These are phyloP conservation scores for Jackrogersella multiformis DNA, from an alignment of 495 filamentous ascomycete species.

Conservation along the genomic window DNA sequence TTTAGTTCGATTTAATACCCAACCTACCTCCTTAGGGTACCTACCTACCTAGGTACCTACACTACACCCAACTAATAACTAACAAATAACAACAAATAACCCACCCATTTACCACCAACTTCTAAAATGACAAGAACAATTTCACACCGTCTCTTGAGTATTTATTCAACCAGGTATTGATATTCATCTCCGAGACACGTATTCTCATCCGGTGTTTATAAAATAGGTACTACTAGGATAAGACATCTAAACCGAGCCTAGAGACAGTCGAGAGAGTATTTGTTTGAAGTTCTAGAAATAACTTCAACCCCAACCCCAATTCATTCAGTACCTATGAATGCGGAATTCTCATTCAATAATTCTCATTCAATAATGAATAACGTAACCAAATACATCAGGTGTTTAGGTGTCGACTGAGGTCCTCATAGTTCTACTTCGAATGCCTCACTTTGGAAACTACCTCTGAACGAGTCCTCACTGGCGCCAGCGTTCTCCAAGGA, in stretches of 20 bases:
- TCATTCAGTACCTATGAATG: not conserved
- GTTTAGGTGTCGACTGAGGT: not conserved
- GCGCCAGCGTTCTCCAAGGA: constrained; percentile 38
- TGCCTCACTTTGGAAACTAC: constrained; percentile 40
- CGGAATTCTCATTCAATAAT: not conserved
- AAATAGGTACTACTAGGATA: not conserved
- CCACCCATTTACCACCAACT: not conserved
- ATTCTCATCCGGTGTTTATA: not conserved
- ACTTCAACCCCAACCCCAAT: constrained; percentile 1
- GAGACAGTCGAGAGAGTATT: not conserved
- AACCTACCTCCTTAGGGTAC: no score
- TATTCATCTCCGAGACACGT: not conserved
- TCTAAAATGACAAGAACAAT: constrained; percentile 7
- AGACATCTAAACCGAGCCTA: not conserved
- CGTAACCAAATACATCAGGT: no score
- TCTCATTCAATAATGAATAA: not conserved
- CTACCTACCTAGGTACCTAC: no score
- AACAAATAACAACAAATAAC: not conserved
- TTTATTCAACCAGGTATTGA: constrained; percentile 4
- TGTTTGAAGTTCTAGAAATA: not conserved
- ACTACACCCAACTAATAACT: no score
- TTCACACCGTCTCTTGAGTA: not conserved
- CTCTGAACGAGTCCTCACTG: constrained; percentile 37
- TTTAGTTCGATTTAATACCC: no score
- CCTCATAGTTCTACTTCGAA: constrained; percentile 35